Conservation (phyloP, 208 protist species). For the Trypanosoma platydactyli region DNA sequence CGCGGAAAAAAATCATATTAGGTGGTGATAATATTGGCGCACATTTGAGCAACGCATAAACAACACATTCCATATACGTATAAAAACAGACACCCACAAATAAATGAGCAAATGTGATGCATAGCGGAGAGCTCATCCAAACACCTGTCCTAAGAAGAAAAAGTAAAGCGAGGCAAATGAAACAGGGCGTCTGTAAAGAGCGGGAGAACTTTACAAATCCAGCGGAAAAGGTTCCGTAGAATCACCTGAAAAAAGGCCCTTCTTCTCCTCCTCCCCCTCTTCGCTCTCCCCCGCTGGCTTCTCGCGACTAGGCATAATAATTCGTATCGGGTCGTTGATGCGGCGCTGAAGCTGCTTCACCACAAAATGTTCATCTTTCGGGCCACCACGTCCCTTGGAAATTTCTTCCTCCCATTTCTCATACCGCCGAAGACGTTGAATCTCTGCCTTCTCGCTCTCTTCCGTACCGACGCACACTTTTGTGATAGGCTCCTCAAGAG, state of each 20-base stretch:
- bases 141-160: background rate
- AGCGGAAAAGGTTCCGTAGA: background rate
- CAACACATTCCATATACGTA: too few species aligned
- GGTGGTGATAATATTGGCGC: too few species aligned
- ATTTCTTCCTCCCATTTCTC: constrained; percentile 31
- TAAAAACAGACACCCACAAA: too few species aligned
- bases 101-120: too few species aligned
- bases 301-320: background rate
- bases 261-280: background rate
- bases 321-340: background rate
- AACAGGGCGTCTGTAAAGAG: background rate
- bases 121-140: too few species aligned
- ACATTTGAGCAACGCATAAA: too few species aligned
- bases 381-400: constrained; percentile 14
- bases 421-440: constrained; percentile 35
- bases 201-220: background rate
- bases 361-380: constrained; percentile 18
- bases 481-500: constrained; percentile 13
- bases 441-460: constrained; percentile 35
- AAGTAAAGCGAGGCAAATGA: background rate
- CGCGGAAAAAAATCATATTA: too few species aligned
- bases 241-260: background rate
- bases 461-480: constrained; percentile 23
- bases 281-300: background rate
- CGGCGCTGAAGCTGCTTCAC: background rate